Percentiles rank a stretch among this genome's conserved stretches.
These are phyloP conservation scores for Handroanthus guayacan DNA, from an alignment of 257 asterid species.

Conservation along the genomic window DNA sequence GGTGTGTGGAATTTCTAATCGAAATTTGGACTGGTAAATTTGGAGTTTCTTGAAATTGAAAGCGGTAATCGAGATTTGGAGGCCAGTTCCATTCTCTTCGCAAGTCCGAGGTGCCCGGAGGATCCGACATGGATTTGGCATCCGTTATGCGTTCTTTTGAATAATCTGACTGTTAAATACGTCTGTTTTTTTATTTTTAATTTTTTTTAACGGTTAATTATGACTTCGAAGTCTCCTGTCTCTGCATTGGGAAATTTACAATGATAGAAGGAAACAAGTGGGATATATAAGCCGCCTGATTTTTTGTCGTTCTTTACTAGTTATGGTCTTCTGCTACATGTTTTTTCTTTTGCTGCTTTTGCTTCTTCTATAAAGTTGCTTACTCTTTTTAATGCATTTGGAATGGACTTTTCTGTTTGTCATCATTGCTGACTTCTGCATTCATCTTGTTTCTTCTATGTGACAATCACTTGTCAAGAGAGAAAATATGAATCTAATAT, in stretches of 20 bases:
- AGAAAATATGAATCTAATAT: neutral
- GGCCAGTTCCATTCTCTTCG: conserved; percentile 10
- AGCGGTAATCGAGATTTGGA: neutral
- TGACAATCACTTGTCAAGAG: conserved; percentile 10
- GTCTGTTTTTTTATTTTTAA: neutral
- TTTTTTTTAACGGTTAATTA: conserved; percentile 7
- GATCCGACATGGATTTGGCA: neutral
- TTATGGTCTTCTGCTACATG: neutral
- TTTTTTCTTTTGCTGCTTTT: neutral
- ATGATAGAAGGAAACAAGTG: neutral
- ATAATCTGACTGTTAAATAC: conserved; percentile 10
- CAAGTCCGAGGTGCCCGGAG: neutral
- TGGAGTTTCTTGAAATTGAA: neutral
- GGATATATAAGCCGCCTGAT: neutral
- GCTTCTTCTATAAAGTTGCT: neutral
- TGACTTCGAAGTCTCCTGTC: neutral
- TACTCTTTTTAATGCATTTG: neutral
- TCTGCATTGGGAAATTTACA: conserved; percentile 4
- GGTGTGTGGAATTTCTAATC: neutral
- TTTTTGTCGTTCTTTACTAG: neutral
- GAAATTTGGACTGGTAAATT: neutral
- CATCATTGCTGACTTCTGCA: conserved; percentile 11
- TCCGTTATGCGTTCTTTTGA: neutral
- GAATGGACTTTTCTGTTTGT: conserved; percentile 6
- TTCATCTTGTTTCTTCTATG: conserved; percentile 5